Evolutionary conservation across 371 early-diverging fungal species (phyloP).

Genomic region (Gilbertella persicaria): DNA sequence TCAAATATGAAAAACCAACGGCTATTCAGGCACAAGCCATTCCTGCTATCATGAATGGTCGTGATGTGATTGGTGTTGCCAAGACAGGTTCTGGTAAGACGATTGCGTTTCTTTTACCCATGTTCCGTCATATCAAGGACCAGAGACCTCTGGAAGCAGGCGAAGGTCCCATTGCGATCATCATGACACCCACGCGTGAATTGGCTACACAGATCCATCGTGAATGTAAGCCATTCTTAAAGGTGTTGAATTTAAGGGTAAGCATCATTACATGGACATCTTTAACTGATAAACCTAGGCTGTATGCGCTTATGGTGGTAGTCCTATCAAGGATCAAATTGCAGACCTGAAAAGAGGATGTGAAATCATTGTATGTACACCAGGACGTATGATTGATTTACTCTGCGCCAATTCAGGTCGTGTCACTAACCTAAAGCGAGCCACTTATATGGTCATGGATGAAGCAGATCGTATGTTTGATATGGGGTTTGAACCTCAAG

Average conservation of each 20-base stretch:
- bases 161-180: conserved; percentile 94
- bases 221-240: conserved; percentile 89
- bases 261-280: background rate
- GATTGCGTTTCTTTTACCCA: conserved; percentile 93
- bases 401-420: conserved; percentile 95
- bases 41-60: conserved; percentile 96
- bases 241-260: conserved; percentile 70
- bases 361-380: conserved; percentile 99
- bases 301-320: conserved; percentile 98
- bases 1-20: conserved; percentile 88
- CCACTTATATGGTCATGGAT: conserved; percentile 98
- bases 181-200: conserved; percentile 99
- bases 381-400: conserved; percentile 99
- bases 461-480: conserved; percentile 99
- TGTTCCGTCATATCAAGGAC: conserved; percentile 97
- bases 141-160: conserved; percentile 81
- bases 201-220: conserved; percentile 97
- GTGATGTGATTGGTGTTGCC: conserved; percentile 99
- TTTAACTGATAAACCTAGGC: conserved; percentile 48
- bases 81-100: conserved; percentile 99
- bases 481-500: conserved; percentile 99
- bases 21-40: conserved; percentile 98
- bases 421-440: conserved; percentile 91
- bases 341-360: conserved; percentile 97
- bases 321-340: conserved; percentile 97